Percentiles rank a stretch among this genome's conserved stretches.
Conservation (phyloP, 2,329 filamentous ascomycete species). For the Fusarium pseudoanthophilum region DNA sequence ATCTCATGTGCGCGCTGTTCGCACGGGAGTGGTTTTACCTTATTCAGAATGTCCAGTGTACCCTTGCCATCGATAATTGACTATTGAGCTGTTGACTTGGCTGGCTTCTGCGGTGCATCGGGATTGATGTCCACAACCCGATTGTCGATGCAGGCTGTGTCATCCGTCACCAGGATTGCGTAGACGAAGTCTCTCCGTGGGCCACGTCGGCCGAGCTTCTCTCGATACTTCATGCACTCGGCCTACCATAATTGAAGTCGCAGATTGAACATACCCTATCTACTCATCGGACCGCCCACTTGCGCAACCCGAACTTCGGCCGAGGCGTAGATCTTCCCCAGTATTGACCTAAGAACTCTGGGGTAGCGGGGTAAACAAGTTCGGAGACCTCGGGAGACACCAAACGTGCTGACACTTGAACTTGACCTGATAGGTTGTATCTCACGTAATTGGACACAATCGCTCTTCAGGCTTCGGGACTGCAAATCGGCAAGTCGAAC, state of each 20-base stretch:
- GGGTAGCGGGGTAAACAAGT: not conserved
- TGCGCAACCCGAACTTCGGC: not conserved
- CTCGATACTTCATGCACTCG: not conserved
- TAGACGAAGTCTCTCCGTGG: not conserved
- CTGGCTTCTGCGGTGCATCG: not conserved
- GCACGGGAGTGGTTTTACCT: too few relatives aligned
- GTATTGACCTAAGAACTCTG: not conserved
- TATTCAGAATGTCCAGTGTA: too few relatives aligned
- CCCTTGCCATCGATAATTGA: not conserved
- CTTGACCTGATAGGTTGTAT: not conserved
- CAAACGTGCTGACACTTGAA: not conserved
- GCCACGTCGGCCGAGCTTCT: not conserved
- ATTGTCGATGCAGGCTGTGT: accelerated
- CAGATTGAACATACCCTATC: not conserved
- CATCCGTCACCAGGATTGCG: accelerated
- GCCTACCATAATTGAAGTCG: too few relatives aligned
- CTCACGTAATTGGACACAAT: not conserved
- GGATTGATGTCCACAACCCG: not conserved
- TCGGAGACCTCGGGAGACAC: not conserved
- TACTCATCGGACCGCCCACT: not conserved
- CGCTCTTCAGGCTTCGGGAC: not conserved
- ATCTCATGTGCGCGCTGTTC: not conserved
- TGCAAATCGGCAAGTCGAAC: not conserved
- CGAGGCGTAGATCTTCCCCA: not conserved
- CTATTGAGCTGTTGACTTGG: accelerated